phyloP scores from a whole-genome alignment of 805 yeast genomes.

The Phaffomyces thermotolerans region DNA sequence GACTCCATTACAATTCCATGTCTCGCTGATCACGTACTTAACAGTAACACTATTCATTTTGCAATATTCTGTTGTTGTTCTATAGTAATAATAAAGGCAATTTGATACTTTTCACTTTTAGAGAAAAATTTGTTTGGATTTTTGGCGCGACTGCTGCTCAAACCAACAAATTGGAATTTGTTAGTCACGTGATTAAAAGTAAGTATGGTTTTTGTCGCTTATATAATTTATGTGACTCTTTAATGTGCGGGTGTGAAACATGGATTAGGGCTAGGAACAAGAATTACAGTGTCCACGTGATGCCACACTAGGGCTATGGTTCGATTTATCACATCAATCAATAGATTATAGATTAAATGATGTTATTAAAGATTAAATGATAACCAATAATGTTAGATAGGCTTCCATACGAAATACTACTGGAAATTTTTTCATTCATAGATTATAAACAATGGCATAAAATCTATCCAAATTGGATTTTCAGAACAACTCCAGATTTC shows the following conservation, averaged over 20 bases:
- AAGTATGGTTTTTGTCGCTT: neutral
- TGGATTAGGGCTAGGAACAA: neutral
- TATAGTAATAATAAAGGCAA: neutral
- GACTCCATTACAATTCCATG: neutral
- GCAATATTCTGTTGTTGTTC: conserved; percentile 22
- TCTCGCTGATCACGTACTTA: conserved; percentile 57
- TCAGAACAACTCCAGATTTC: conserved; percentile 2
- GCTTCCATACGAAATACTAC: conserved; percentile 11
- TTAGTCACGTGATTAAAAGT: conserved; percentile 5
- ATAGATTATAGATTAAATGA: too few species aligned
- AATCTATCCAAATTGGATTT: conserved; percentile 11
- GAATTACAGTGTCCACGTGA: too few species aligned
- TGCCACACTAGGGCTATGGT: too few species aligned
- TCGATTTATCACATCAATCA: too few species aligned
- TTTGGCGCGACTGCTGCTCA: conserved; percentile 9
- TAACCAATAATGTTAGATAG: neutral
- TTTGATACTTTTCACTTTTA: conserved; percentile 10
- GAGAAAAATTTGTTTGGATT: conserved; percentile 10
- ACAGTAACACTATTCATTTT: conserved; percentile 97
- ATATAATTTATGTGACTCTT: neutral
- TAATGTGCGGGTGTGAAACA: neutral
- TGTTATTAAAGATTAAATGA: too few species aligned
- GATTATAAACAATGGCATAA: neutral
- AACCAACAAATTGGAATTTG: conserved; percentile 1
- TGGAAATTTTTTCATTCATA: neutral